Percentiles rank a stretch among this genome's conserved stretches.
Evolutionary conservation across 129 eudicot species (phyloP).

Genomic region (Artemisia argyi): DNA sequence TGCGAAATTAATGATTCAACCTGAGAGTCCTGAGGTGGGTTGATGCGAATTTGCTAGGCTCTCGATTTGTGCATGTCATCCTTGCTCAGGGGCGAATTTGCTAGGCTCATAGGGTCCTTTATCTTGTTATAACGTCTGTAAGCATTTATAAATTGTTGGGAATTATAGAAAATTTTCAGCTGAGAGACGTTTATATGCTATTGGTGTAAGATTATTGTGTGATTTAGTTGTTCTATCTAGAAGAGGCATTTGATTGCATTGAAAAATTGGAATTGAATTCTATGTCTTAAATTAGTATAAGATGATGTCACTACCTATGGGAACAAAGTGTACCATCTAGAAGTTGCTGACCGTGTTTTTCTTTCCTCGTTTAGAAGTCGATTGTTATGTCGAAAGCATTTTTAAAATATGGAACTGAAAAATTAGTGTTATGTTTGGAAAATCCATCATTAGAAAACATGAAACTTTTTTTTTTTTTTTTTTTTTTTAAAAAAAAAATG

Average conservation of each 20-base stretch:
- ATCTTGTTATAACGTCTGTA: not conserved
- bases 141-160: conserved; percentile 2
- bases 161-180: not conserved
- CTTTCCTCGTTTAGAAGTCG: not conserved
- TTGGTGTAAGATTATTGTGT: conserved; percentile 16
- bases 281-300: not conserved
- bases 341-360: conserved; percentile 16
- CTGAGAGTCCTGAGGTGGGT: not conserved
- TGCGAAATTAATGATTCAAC: too few relatives aligned
- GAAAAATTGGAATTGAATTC: not conserved
- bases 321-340: not conserved
- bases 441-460: not conserved
- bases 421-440: not conserved
- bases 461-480: too few relatives aligned
- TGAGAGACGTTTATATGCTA: conserved; percentile 1
- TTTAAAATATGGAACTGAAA: conserved; percentile 21
- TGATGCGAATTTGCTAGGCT: conserved; percentile 4
- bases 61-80: too few relatives aligned
- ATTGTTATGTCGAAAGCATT: conserved; percentile 4
- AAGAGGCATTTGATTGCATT: conserved; percentile 9
- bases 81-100: not conserved
- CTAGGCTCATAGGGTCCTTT: not conserved
- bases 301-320: not conserved
- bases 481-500: too few relatives aligned
- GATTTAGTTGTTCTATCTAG: conserved; percentile 17